Conservation (phyloP, 805 yeast genomes). For the Wickerhamomyces silvicola region DNA sequence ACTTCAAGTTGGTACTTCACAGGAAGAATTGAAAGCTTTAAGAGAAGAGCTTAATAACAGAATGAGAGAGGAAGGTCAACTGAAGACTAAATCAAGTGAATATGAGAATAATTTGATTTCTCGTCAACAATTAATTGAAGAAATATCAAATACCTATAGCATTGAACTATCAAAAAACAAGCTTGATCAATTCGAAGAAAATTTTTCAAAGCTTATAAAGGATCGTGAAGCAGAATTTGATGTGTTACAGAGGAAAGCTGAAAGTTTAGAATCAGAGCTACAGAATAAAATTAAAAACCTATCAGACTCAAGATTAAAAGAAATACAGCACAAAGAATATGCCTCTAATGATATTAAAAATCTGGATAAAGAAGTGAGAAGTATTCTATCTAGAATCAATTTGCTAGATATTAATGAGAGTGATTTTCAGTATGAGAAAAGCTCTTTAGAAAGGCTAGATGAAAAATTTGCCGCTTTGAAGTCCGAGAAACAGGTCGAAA, state of each 20-base stretch:
- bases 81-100: slow-evolving; percentile 36
- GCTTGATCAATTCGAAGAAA: background rate
- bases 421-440: slow-evolving; percentile 39
- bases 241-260: slow-evolving; percentile 5
- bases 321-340: slow-evolving; percentile 38
- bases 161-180: slow-evolving; percentile 1
- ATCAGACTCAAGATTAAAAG: slow-evolving; percentile 32
- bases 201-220: slow-evolving; percentile 1
- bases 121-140: slow-evolving; percentile 16
- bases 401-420: slow-evolving; percentile 36
- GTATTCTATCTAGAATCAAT: slow-evolving; percentile 33
- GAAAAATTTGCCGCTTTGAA: slow-evolving; percentile 27
- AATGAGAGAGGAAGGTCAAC: slow-evolving; percentile 49
- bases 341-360: slow-evolving; percentile 33
- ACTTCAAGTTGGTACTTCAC: slow-evolving; percentile 16
- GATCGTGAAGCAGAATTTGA: slow-evolving; percentile 8
- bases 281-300: slow-evolving; percentile 12
- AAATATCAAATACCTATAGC: background rate
- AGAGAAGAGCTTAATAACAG: slow-evolving; percentile 31
- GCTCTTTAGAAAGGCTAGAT: slow-evolving; percentile 34
- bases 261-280: slow-evolving; percentile 12
- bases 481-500: slow-evolving; percentile 21
- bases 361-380: slow-evolving; percentile 28
- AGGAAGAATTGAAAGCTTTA: slow-evolving; percentile 16
- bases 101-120: slow-evolving; percentile 21